phyloP scores from a whole-genome alignment of 2,329 filamentous ascomycete species.

The Diplodia sapinea region DNA sequence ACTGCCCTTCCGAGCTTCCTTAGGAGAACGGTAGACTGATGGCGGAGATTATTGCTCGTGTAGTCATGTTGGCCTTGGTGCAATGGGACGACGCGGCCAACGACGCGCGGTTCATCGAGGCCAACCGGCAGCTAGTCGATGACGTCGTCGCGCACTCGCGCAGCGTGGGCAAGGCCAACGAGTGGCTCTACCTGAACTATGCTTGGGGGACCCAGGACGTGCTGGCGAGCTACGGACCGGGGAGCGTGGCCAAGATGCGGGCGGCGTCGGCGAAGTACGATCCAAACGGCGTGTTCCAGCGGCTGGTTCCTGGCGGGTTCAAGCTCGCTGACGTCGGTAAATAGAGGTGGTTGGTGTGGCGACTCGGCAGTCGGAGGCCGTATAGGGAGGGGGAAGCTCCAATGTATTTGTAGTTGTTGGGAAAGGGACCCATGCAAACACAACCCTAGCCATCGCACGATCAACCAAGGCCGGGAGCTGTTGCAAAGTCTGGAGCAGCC shows the following conservation, averaged over 20 bases:
- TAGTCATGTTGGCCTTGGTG: not conserved
- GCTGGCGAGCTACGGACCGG: conserved; percentile 36
- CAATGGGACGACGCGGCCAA: not conserved
- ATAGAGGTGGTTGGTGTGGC: not conserved
- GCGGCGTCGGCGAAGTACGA: conserved; percentile 33
- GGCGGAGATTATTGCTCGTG: not conserved
- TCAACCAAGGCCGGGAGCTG: not conserved
- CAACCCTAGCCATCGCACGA: not conserved
- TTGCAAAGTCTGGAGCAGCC: not conserved
- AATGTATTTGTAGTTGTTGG: not conserved
- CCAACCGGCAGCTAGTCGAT: not conserved
- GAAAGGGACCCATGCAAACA: not conserved
- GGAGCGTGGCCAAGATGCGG: conserved; percentile 31
- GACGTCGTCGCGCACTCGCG: not conserved
- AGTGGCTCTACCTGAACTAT: conserved; percentile 29
- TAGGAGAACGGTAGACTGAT: not conserved
- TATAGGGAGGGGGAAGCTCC: too few species aligned
- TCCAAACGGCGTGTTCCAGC: conserved; percentile 38
- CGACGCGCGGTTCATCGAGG: not conserved
- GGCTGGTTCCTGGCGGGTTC: conserved; percentile 39
- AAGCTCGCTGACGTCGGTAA: conserved; percentile 36
- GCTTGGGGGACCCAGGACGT: conserved; percentile 30
- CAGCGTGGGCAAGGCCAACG: not conserved
- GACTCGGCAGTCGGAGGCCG: not conserved
- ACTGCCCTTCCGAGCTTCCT: not conserved